Evolutionary conservation across 192 early-diverging fungal species (phyloP).

Genomic region (Chytriomyces confervae): DNA sequence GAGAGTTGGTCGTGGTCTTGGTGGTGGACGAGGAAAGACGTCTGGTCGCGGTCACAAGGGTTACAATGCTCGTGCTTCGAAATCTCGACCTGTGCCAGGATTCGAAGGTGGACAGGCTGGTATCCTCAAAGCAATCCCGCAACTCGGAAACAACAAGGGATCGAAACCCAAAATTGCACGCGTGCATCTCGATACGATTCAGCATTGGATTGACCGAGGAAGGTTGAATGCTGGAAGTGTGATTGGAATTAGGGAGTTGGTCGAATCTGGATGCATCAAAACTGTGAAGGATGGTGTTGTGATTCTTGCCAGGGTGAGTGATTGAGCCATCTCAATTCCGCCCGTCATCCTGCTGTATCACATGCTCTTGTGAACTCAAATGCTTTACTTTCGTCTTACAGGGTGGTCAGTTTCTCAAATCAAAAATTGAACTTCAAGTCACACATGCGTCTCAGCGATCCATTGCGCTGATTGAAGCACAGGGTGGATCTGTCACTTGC

Average conservation of each 20-base stretch:
- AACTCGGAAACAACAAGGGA: slow-evolving; percentile 71
- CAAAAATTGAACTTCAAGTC: slow-evolving; percentile 83
- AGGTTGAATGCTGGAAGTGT: slow-evolving; percentile 78
- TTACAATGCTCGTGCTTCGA: slow-evolving; percentile 79
- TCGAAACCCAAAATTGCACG: slow-evolving; percentile 27
- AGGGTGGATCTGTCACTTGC: slow-evolving; percentile 80
- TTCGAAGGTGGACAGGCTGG: slow-evolving; percentile 96
- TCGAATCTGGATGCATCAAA: slow-evolving; percentile 67
- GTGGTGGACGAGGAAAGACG: slow-evolving; percentile 89
- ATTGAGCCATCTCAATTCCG: not conserved
- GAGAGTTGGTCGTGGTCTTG: slow-evolving; percentile 60
- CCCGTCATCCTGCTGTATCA: not conserved
- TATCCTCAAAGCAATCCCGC: slow-evolving; percentile 79
- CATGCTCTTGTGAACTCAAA: not conserved
- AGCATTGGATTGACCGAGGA: slow-evolving; percentile 88
- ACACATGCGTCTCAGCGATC: slow-evolving; percentile 78
- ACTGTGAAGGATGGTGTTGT: slow-evolving; percentile 86
- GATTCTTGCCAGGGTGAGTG: slow-evolving; percentile 60
- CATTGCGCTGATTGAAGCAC: slow-evolving; percentile 78
- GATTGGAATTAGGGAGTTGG: slow-evolving; percentile 82
- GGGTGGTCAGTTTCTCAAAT: slow-evolving; percentile 79
- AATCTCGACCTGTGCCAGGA: slow-evolving; percentile 75
- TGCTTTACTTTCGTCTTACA: slow-evolving; percentile 30
- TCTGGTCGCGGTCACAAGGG: slow-evolving; percentile 92
- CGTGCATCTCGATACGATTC: slow-evolving; percentile 80